Percentiles rank a stretch among this genome's conserved stretches.
phyloP scores from a whole-genome alignment of 805 yeast genomes.

The Candida khao-thaluensis region DNA sequence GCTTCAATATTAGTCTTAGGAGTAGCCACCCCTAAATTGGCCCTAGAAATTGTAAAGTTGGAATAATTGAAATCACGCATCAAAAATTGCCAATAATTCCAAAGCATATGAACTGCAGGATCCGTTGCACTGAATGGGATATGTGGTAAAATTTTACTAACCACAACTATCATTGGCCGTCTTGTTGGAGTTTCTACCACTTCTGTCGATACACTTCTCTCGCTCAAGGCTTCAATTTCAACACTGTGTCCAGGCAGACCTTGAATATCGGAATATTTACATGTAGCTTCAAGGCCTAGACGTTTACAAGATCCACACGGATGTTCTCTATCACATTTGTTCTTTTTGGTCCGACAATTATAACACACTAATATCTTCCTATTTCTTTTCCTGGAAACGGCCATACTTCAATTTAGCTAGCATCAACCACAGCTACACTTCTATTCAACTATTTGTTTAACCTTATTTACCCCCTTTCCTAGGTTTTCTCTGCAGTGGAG shows the following conservation, averaged over 20 bases:
- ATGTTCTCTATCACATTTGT: constrained; percentile 19
- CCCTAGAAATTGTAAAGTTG: constrained; percentile 8
- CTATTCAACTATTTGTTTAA: no score
- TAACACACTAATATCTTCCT: constrained; percentile 19
- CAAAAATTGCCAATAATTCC: constrained; percentile 13
- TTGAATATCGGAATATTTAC: constrained; percentile 4
- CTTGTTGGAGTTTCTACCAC: no score
- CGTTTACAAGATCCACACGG: constrained; percentile 18
- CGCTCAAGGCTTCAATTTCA: no score
- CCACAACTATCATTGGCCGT: no score
- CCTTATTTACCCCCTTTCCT: no score
- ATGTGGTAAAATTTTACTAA: constrained; percentile 9
- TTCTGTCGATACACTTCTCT: no score
- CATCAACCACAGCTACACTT: neutral
- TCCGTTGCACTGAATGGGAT: constrained; percentile 11
- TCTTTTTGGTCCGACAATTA: constrained; percentile 18
- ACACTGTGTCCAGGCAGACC: no score
- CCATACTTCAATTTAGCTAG: neutral
- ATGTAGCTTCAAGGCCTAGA: constrained; percentile 11
- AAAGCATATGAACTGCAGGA: constrained; percentile 9
- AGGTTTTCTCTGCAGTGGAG: no score
- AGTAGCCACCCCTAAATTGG: constrained; percentile 6
- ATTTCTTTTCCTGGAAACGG: constrained; percentile 16
- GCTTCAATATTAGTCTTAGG: neutral
- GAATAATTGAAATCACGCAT: constrained; percentile 7